These are phyloP conservation scores for Pythium pyrilobum DNA, from an alignment of 352 stramenopile species.

Conservation along the genomic window DNA sequence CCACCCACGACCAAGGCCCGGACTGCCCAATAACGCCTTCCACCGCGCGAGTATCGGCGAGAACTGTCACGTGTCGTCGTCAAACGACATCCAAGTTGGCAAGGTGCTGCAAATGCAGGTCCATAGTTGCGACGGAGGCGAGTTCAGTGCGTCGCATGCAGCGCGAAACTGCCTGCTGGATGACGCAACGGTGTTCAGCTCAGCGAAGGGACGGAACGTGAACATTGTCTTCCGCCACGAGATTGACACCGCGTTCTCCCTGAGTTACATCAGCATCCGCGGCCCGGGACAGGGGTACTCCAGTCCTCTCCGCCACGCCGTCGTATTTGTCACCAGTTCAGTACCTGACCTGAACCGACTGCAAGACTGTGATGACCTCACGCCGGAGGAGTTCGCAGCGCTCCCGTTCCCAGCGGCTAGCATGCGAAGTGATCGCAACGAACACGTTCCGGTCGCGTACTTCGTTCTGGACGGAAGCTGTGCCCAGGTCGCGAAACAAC, in stretches of 20 bases:
- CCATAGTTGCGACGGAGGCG: conserved; percentile 63
- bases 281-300: conserved; percentile 76
- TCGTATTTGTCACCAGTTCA: conserved; percentile 69
- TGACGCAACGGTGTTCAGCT: conserved; percentile 81
- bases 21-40: conserved; percentile 32
- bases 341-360: conserved; percentile 44
- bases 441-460: conserved; percentile 64
- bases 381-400: conserved; percentile 66
- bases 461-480: conserved; percentile 76
- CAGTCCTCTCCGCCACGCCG: conserved; percentile 52
- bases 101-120: conserved; percentile 70
- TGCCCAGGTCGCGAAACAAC: conserved; percentile 70
- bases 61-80: conserved; percentile 39
- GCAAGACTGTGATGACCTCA: conserved; percentile 62
- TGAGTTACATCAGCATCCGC: conserved; percentile 68
- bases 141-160: conserved; percentile 71
- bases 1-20: conserved; percentile 41
- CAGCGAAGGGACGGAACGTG: conserved; percentile 60
- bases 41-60: conserved; percentile 25
- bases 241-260: conserved; percentile 72
- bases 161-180: conserved; percentile 70
- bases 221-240: conserved; percentile 79
- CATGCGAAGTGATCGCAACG: conserved; percentile 43
- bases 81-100: conserved; percentile 63
- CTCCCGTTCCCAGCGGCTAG: conserved; percentile 61